Conservation (phyloP, 1,284 basidiomycete species). For the Lignosus rhinocerotis region DNA sequence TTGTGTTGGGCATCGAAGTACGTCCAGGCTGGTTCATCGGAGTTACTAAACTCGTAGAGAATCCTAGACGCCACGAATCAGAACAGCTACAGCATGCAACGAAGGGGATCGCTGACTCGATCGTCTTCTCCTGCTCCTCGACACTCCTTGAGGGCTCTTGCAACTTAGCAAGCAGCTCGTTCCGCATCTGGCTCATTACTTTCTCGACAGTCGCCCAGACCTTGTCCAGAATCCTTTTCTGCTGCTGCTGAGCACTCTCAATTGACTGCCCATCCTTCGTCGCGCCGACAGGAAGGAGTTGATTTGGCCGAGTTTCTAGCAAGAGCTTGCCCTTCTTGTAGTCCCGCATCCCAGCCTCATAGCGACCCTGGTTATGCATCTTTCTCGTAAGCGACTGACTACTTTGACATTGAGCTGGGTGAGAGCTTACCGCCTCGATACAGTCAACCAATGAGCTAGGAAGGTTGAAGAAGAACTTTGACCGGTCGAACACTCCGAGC, state of each 20-base stretch:
- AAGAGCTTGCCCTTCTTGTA: constrained; percentile 98
- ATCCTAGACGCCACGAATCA: constrained; percentile 50
- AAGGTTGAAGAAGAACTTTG: constrained; percentile 98
- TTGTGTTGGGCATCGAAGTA: constrained; percentile 94
- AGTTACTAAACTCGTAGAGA: constrained; percentile 78
- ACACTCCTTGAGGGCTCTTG: constrained; percentile 78
- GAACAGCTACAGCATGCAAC: not conserved
- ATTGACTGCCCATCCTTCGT: constrained; percentile 55
- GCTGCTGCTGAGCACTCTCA: constrained; percentile 67
- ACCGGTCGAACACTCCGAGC: constrained; percentile 93
- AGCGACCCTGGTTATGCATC: constrained; percentile 66
- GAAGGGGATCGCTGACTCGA: constrained; percentile 68
- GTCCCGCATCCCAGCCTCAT: constrained; percentile 91
- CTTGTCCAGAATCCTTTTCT: constrained; percentile 92
- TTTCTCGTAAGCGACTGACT: not conserved
- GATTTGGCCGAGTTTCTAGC: constrained; percentile 84
- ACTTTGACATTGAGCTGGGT: not conserved
- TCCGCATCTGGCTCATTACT: constrained; percentile 91
- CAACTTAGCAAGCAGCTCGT: constrained; percentile 74
- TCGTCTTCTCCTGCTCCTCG: constrained; percentile 96
- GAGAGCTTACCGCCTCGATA: constrained; percentile 74
- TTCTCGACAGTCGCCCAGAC: constrained; percentile 96
- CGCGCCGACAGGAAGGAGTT: constrained; percentile 68
- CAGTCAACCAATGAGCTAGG: constrained; percentile 91
- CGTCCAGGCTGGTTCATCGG: constrained; percentile 90